These are phyloP conservation scores for Amaranthus tricolor DNA, from an alignment of 179 eudicot species.

Conservation along the genomic window DNA sequence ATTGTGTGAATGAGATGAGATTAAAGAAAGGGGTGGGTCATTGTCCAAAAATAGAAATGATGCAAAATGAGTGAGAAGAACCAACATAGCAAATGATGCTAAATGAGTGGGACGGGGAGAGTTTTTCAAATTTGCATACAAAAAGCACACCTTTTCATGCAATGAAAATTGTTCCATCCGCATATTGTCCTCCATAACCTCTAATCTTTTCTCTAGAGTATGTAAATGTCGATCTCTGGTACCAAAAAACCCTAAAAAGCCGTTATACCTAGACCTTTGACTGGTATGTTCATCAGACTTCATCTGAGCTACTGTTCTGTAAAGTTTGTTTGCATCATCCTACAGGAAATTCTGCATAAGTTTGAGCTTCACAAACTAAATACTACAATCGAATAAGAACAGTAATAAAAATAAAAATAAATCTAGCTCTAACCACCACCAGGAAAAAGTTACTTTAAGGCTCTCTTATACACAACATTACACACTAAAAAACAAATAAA, in stretches of 20 bases:
- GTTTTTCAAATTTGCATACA: background rate
- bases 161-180: constrained; percentile 58
- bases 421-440: background rate
- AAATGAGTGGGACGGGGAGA: too few relatives aligned
- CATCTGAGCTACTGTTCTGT: constrained; percentile 45
- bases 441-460: background rate
- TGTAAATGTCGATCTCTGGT: constrained; percentile 45
- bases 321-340: constrained; percentile 56
- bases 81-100: too few relatives aligned
- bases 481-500: too few relatives aligned
- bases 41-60: too few relatives aligned
- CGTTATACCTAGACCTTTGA: constrained; percentile 34
- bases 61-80: too few relatives aligned
- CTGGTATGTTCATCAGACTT: constrained; percentile 42
- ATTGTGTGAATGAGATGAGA: too few relatives aligned
- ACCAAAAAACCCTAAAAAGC: constrained; percentile 49
- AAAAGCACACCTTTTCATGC: constrained; percentile 43
- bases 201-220: constrained; percentile 66
- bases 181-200: constrained; percentile 53
- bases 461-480: too few relatives aligned
- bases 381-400: background rate
- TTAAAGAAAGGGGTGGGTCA: too few relatives aligned
- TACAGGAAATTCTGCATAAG: constrained; percentile 15
- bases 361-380: background rate
- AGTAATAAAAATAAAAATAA: background rate